Percentiles rank a stretch among this genome's conserved stretches.
Conservation (phyloP, 1,284 basidiomycete species). For the Phaffia rhodozyma region DNA sequence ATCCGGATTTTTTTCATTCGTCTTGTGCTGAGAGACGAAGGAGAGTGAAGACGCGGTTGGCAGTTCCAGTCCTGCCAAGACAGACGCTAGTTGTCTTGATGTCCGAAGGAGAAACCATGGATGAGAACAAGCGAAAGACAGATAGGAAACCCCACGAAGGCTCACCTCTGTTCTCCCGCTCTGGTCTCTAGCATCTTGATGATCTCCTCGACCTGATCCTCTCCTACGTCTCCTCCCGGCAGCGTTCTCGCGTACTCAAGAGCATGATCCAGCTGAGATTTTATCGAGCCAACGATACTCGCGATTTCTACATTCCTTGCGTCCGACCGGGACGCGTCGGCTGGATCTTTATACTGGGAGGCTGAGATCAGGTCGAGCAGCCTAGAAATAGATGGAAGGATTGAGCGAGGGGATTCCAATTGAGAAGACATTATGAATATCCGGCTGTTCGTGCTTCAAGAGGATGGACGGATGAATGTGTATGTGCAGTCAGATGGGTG, state of each 20-base stretch:
- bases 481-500: no score
- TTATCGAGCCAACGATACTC: not conserved
- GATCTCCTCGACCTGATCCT: slow-evolving; percentile 55
- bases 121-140: not conserved
- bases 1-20: not conserved
- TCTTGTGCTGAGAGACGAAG: not conserved
- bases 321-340: not conserved
- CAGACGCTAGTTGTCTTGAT: no score
- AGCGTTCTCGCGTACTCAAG: not conserved
- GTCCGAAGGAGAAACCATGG: not conserved
- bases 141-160: not conserved
- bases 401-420: not conserved
- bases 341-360: not conserved
- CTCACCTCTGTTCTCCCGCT: not conserved
- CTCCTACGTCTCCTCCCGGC: slow-evolving; percentile 40
- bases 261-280: not conserved
- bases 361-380: not conserved
- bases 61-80: not conserved
- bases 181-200: slow-evolving; percentile 41
- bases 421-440: no score
- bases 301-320: slow-evolving; percentile 1
- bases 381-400: not conserved
- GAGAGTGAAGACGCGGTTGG: not conserved
- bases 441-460: no score
- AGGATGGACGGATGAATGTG: no score